Conservation (phyloP, 768 basidiomycete species). For the Boletus vermiculosoides region DNA sequence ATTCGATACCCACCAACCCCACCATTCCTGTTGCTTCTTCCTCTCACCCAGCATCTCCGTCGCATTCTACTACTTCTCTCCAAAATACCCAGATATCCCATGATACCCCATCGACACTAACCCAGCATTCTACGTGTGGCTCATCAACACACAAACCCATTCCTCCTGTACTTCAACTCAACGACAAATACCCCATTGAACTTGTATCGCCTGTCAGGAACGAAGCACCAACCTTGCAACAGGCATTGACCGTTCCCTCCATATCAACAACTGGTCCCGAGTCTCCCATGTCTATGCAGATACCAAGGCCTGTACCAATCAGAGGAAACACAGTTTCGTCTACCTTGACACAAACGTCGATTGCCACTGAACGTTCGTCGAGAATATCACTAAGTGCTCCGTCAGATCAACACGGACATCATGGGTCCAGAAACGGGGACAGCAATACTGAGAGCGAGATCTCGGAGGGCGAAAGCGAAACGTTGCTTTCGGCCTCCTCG, state of each 20-base stretch:
- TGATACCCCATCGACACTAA: conserved; percentile 25
- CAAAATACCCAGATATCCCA: conserved; percentile 26
- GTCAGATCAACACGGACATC: conserved; percentile 17
- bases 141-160: conserved; percentile 18
- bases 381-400: conserved; percentile 33
- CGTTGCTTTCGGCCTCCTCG: conserved; percentile 30
- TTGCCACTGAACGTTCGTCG: conserved; percentile 19
- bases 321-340: conserved; percentile 12
- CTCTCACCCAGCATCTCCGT: conserved; percentile 16
- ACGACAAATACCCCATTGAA: conserved; percentile 21
- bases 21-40: not conserved
- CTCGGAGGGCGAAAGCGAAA: conserved; percentile 36
- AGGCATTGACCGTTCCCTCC: conserved; percentile 48
- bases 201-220: conserved; percentile 10
- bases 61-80: conserved; percentile 41
- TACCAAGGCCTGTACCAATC: conserved; percentile 16
- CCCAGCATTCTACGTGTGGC: conserved; percentile 1
- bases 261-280: conserved; percentile 54
- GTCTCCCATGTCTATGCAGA: conserved; percentile 30
- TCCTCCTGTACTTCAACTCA: conserved; percentile 32
- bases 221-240: conserved; percentile 34
- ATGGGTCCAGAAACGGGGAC: conserved; percentile 22
- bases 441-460: conserved; percentile 32
- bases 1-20: conserved; percentile 32
- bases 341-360: conserved; percentile 9